Evolutionary conservation across 441 rosid genomes (phyloP), one percentile per base, ranked within the genome.

Genomic region (Bocquillonia castaneifolia): DNA sequence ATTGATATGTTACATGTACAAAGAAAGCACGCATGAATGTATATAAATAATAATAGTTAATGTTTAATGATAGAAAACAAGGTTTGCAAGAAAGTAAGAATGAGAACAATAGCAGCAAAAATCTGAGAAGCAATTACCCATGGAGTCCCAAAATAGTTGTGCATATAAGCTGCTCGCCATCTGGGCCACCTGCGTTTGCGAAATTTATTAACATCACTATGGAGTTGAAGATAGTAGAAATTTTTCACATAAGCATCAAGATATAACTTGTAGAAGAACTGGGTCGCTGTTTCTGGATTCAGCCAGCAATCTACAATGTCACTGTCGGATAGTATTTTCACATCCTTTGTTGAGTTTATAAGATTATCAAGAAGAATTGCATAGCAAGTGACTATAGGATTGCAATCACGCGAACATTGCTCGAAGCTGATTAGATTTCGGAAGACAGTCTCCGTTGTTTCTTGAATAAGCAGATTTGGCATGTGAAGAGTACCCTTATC

Each of bases 371-470:
- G 55, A 36, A 78, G 66, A 13, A 55, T 63, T 14, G 75, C 84
- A 6, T 74, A 81, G 0, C 75, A 72, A 13, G 80, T 76, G 59
- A 81, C 32, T 6, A 25, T 53, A 0, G 73, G 59, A 0, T 1
- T 1, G 61, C 64, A 74, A 6, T 66, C 10, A 0, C 67, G 74
- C n/a, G 9, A 63, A 55, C 77, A 74, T 42, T 78, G 82, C 69
- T 78, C 80, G 13, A 62, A 81, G 37, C 57, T 72, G 53, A 81
- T 74, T 44, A 81, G 63, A 60, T 80, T 80, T 55, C 81, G n/a
- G n/a, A n/a, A 59, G 45, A 70, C 36, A 22, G 67, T 25, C 54
- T 77, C 82, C 20, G 81, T 77, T 6, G 69, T 64, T 28, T 75
- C 81, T 22, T 67, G 79, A 15, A 74, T 62, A 4, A 68, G 44